Base-by-base conservation (phyloP, 2,329 filamentous ascomycete species). In the Hymenoscyphus repandus region DNA sequence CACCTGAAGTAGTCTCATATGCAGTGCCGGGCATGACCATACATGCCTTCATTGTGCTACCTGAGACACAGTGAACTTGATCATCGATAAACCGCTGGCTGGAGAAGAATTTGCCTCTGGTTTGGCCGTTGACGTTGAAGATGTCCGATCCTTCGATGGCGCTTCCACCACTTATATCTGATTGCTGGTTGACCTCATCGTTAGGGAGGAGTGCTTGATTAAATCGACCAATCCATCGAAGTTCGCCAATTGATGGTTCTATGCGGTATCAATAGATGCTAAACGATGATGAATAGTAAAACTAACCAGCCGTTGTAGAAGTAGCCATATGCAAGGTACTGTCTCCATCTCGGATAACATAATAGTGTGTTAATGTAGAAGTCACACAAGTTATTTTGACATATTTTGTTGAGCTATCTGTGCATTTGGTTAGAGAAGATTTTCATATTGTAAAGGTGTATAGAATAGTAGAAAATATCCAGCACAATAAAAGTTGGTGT, bases 51-150 rank as follows among this genome's bases (percentile, higher is more conserved):
- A 79, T 73, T 22, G 67, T 59, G 52, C 70, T 71, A 18, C 77
- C 76, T 52, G 74, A 75, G 34, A 83, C 78, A 65, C 83, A 86
- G 63, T 84, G 82, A 22, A 77, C 74, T 40, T 78, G 70, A 58
- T 85, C 82, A 63, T 87, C 83, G 62, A 87, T 86, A 67, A 85
- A 86, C n/a, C 82, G 75, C 55, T 83, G 72, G 52, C 78, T 82
- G 1, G 80, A 84, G 69, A 83, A 87, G 71, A 86, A 87, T 66
- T 87, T 87, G 67, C 78, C 82, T 36, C 83, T 76, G 0, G 83
- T 86, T 64, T 86, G 70, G 18, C 80, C 78, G 55, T 72, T 67
- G 40, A 86, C 79, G 7, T 81, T 53, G 61, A 77, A 86, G 50
- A 80, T 76, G 51, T 80, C 78, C 1, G 72, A 76, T 38, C 74